Evolutionary conservation across 495 filamentous ascomycete species (phyloP).

Genomic region (Daldinia grandis): DNA sequence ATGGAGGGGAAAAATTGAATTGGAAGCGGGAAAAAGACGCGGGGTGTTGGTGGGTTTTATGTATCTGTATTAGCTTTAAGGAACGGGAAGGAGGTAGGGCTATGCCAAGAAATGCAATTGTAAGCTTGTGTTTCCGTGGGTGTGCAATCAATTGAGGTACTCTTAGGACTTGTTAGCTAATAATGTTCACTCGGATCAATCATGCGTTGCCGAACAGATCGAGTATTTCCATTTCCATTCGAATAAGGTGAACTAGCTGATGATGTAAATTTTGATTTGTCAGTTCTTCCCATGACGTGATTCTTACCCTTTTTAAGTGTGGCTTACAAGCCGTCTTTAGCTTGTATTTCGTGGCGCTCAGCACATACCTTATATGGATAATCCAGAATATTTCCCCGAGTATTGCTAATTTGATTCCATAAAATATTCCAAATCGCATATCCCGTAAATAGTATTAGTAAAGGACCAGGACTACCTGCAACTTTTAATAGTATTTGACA

Average conservation of each 20-base stretch:
- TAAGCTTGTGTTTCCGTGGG: neutral
- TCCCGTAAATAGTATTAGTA: conserved; percentile 4
- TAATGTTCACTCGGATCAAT: neutral
- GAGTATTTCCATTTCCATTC: neutral
- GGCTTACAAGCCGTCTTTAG: neutral
- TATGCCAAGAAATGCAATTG: conserved; percentile 15
- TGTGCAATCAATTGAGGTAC: neutral
- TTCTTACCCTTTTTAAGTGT: neutral
- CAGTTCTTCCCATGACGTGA: conserved; percentile 11
- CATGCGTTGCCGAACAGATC: neutral
- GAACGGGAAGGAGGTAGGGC: conserved; percentile 21
- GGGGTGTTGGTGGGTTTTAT: conserved; percentile 42
- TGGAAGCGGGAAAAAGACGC: conserved; percentile 11
- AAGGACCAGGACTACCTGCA: too few relatives aligned
- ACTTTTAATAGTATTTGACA: neutral
- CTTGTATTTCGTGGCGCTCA: neutral
- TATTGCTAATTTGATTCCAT: conserved; percentile 14
- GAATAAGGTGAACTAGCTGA: conserved; percentile 7
- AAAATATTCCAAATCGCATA: conserved; percentile 23
- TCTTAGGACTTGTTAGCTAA: neutral
- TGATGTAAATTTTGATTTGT: conserved; percentile 42
- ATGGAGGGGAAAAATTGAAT: conserved; percentile 37
- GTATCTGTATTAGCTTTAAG: conserved; percentile 17
- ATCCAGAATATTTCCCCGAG: conserved; percentile 14
- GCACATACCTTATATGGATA: too few relatives aligned